Evolutionary conservation across 139 green algal species (phyloP), one percentile per base, ranked within the genome.

Genomic region (Astrephomene gubernaculifera): DNA sequence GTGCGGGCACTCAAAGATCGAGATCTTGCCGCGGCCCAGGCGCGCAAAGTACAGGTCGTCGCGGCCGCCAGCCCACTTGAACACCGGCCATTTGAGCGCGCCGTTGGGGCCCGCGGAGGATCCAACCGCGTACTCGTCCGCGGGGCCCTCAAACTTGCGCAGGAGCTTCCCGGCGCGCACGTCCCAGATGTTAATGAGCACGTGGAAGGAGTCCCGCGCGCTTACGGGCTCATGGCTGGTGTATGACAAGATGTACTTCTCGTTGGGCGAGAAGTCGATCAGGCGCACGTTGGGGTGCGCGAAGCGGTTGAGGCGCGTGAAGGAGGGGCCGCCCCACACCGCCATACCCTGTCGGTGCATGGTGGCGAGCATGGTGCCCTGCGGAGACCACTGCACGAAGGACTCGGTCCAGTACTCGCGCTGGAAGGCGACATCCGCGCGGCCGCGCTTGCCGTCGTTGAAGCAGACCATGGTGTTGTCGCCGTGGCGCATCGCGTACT

Each of bases 361-460:
- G 17, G 83, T 83, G 41, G 65, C 53, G 22, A 82, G 36, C 57
- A 82, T 63, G 63, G 83, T 87, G 72, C 74, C 67, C 70, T 87
- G 85, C 7, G 95, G 95, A 1, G 93, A 96, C 97, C 97, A 99
- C 91, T 97, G 92, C 82, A 99, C 94, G 90, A 97, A 98, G 2
- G 85, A 92, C 87, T 99, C 97, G 27, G 96, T 98, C 96, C 97
- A 98, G 89, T 94, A 96, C 33, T 92, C 76, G 61, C 94, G 90
- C 81, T 90, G 80, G 88, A 95, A 95, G 21, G 87, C 89, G 86
- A 90, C 79, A 31, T 95, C 92, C 0, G 71, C 60, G 35, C 86
- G 70, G 31, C 49, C 68, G 39, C 89, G 89, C 83, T 94, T 92
- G 53, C 92, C 89, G 72, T 98, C 95, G 76, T 97, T 97, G 94